Evolutionary conservation across 2,329 filamentous ascomycete genomes (phyloP).

Genomic region (Beauveria pseudobassiana): DNA sequence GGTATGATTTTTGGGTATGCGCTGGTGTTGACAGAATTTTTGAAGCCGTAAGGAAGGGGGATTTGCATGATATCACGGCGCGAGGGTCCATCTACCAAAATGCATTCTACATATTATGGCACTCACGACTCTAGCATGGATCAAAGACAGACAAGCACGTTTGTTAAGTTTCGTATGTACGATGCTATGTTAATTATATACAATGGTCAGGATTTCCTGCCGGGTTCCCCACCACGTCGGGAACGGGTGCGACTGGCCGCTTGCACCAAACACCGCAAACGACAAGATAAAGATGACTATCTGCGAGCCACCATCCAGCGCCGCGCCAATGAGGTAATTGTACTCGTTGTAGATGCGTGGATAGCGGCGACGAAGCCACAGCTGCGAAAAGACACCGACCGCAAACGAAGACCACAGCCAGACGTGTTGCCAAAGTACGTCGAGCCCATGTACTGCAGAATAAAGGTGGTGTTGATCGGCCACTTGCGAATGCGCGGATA

Average conservation of each 20-base stretch:
- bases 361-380: constrained; percentile 18
- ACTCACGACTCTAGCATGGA: too few species aligned
- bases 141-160: too few species aligned
- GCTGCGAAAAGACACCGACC: constrained; percentile 24
- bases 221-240: constrained; percentile 17
- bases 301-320: constrained; percentile 21
- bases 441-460: constrained; percentile 32
- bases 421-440: constrained; percentile 32
- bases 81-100: too few species aligned
- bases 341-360: constrained; percentile 21
- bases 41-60: too few species aligned
- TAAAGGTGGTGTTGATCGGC: constrained; percentile 31
- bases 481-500: constrained; percentile 20
- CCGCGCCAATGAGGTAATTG: constrained; percentile 21
- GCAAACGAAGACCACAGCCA: constrained; percentile 26
- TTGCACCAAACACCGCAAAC: constrained; percentile 20
- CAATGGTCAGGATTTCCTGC: constrained; percentile 15
- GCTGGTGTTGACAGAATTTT: too few species aligned
- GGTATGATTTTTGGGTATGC: background rate
- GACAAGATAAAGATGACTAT: constrained; percentile 21
- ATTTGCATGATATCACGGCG: too few species aligned
- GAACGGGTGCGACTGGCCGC: constrained; percentile 16
- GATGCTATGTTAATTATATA: background rate
- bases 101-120: too few species aligned
- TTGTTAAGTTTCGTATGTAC: too few species aligned